Base-by-base conservation (phyloP, 768 basidiomycete species). In the Macrolepiota dolichaula region DNA sequence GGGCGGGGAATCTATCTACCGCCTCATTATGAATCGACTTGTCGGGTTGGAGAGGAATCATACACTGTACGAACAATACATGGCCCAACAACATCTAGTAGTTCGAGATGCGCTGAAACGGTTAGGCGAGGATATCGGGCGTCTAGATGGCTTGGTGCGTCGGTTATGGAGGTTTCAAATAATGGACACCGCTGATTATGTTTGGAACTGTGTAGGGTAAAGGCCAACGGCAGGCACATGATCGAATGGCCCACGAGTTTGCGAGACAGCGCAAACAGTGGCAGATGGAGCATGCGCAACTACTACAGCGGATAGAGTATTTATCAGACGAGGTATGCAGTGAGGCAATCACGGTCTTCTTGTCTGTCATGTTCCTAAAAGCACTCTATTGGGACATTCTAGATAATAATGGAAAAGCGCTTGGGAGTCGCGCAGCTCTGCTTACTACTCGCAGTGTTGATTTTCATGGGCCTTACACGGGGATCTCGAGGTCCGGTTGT, bases 21-120 rank as follows among this genome's bases (percentile, higher is more conserved):
- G 94, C 7, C 92, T 89, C 12, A 99, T 98, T 66, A 96, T 96
- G 86, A 96, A 97, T 66, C 88, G 95, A 6, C 81, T 99, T 11
- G 84, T 85, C 2, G 84, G 85, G 5, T 81, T 98, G 13, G 96
- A 98, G 72, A 82, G 83, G 9, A 97, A 96, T 66, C 90, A 94
- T 51, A 92, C 92, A 0, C 79, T 98, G 3, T 89, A 92, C 47
- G 82, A 87, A 60, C 74, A 86, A 17, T 98, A 97, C 69, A 87
- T 97, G 12, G 94, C 95, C 66, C 94, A 96, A 69, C 96, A 98
- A 68, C 90, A 87, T 0, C 72, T 81, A 13, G 84, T 85, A 32
- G 82, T 97, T 19, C 77, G 92, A 4, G 88, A 90, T 37, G 81
- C 92, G 51, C 77, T 98, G 36, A 81, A 81, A 59, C 77, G 90